Percentiles rank a stretch among this genome's conserved stretches.
Conservation (phyloP, 2,329 filamentous ascomycete genomes). For the Juglanconis oblonga region DNA sequence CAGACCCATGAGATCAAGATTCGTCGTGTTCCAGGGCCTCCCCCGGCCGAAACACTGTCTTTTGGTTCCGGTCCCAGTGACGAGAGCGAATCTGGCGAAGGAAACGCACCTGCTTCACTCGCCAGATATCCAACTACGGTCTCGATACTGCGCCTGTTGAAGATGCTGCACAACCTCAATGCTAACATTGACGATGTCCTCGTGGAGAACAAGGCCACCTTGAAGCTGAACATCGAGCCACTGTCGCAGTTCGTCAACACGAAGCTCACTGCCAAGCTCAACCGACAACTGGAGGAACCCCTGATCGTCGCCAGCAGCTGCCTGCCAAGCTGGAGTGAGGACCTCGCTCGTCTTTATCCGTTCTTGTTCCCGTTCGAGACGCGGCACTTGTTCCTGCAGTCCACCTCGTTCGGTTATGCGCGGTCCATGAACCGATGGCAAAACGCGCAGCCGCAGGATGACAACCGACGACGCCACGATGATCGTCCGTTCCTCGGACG, state of each 20-base stretch:
- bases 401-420: constrained; percentile 96
- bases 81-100: constrained; percentile 49
- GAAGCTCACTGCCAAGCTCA: constrained; percentile 95
- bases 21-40: constrained; percentile 78
- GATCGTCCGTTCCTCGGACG: constrained; percentile 89
- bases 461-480: constrained; percentile 79
- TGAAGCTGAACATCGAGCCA: constrained; percentile 75
- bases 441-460: constrained; percentile 78
- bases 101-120: constrained; percentile 72
- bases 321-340: constrained; percentile 92
- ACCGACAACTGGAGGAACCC: constrained; percentile 93
- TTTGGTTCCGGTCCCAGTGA: constrained; percentile 53
- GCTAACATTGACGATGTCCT: constrained; percentile 90
- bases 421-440: constrained; percentile 98
- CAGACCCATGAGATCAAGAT: constrained; percentile 90
- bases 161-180: constrained; percentile 89
- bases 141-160: constrained; percentile 81
- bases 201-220: constrained; percentile 68
- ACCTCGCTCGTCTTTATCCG: constrained; percentile 87
- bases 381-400: constrained; percentile 92
- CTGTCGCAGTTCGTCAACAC: constrained; percentile 96
- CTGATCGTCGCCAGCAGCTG: constrained; percentile 96
- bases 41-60: constrained; percentile 68
- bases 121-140: constrained; percentile 81
- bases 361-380: constrained; percentile 99